phyloP scores from a whole-genome alignment of 78 protist species.

The Ministeria vibrans region DNA sequence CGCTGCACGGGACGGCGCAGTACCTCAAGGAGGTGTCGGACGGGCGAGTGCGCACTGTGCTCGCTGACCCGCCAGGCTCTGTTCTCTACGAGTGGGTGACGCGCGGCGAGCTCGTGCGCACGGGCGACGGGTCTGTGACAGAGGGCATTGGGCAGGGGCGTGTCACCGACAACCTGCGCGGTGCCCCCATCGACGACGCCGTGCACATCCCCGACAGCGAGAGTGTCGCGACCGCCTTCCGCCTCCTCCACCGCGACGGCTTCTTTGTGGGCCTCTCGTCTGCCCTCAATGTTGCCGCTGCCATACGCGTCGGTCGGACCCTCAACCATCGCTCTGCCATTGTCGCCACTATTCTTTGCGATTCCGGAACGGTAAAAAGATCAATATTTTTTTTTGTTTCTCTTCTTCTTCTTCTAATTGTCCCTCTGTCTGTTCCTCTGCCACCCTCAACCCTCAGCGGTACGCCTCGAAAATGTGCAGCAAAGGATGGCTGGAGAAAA shows the following conservation, averaged over 20 bases:
- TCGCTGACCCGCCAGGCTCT: slow-evolving; percentile 52
- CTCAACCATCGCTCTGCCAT: slow-evolving; percentile 26
- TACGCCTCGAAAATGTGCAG: slow-evolving; percentile 14
- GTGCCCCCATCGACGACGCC: slow-evolving; percentile 24
- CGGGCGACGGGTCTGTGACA: slow-evolving; percentile 4
- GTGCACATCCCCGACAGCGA: slow-evolving; percentile 16
- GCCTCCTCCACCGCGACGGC: slow-evolving; percentile 44
- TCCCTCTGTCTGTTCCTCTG: not conserved
- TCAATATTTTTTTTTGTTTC: not conserved
- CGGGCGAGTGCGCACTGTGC: not conserved
- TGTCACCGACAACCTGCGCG: slow-evolving; percentile 47
- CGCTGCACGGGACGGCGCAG: slow-evolving; percentile 10
- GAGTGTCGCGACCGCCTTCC: slow-evolving; percentile 25
- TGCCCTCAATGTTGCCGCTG: slow-evolving; percentile 46
- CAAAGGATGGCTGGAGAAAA: slow-evolving; percentile 8
- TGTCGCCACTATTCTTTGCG: slow-evolving; percentile 31
- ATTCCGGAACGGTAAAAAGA: slow-evolving; percentile 7
- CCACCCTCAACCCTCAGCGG: not conserved
- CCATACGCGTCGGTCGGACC: slow-evolving; percentile 24
- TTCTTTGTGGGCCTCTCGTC: slow-evolving; percentile 47
- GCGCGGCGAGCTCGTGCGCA: slow-evolving; percentile 15
- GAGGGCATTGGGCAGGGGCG: slow-evolving; percentile 57
- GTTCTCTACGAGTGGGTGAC: slow-evolving; percentile 26
- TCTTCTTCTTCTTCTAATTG: not conserved
- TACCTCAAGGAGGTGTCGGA: slow-evolving; percentile 5